Conservation (phyloP, 2,329 filamentous ascomycete species). For the Cordyceps pruinosa region DNA sequence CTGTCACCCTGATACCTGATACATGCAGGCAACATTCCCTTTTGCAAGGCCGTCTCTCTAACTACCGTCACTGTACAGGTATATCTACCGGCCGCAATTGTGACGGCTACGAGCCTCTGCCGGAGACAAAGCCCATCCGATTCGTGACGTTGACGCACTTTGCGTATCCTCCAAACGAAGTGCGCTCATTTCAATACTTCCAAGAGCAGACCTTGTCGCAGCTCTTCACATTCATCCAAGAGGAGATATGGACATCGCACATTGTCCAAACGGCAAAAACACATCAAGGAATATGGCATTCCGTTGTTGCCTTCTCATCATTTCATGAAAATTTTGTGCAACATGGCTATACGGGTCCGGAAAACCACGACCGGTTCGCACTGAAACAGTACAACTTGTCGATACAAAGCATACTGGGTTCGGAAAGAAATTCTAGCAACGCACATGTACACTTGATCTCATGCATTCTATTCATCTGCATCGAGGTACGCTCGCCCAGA, state of each 20-base stretch:
- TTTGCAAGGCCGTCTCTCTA: not conserved
- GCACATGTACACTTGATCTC: slow-evolving; percentile 10
- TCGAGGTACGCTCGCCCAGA: not conserved
- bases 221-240: slow-evolving; percentile 6
- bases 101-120: slow-evolving; percentile 5
- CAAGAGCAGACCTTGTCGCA: slow-evolving; percentile 6
- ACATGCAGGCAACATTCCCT: not conserved
- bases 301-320: slow-evolving; percentile 5
- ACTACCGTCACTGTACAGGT: not conserved
- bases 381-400: slow-evolving; percentile 12
- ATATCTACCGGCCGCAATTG: slow-evolving; percentile 8
- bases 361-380: slow-evolving; percentile 4
- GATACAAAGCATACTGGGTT: slow-evolving; percentile 3
- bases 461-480: slow-evolving; percentile 12
- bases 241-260: slow-evolving; percentile 7
- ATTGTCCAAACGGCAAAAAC: slow-evolving; percentile 4
- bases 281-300: slow-evolving; percentile 8
- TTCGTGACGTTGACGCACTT: slow-evolving; percentile 2
- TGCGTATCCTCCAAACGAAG: not conserved
- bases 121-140: slow-evolving; percentile 1
- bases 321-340: slow-evolving; percentile 5
- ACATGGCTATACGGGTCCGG: not conserved
- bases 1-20: not conserved
- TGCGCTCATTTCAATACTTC: slow-evolving; percentile 11
- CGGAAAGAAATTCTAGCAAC: not conserved